Evolutionary conservation across 2,329 filamentous ascomycete species (phyloP).

Genomic region (Pestalotiopsis sp.): DNA sequence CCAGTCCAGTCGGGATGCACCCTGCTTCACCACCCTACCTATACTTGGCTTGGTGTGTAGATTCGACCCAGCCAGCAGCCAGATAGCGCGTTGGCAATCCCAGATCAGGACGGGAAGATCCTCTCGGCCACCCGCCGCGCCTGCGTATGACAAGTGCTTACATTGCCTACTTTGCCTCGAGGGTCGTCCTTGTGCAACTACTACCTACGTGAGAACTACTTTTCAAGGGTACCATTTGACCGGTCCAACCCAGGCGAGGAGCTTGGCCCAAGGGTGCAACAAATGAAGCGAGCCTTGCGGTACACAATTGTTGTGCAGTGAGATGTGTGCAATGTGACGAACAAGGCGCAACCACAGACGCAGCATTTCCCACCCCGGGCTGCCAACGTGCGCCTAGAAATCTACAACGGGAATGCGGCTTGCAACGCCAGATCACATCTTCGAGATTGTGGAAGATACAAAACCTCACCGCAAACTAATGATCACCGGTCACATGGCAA

Average conservation of each 20-base stretch:
- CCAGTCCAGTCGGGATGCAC: not conserved
- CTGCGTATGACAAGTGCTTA: constrained; percentile 2
- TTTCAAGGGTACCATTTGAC: not conserved
- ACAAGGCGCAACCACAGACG: not conserved
- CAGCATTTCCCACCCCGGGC: not conserved
- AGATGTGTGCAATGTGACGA: not conserved
- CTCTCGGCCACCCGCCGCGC: not conserved
- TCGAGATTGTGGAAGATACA: not conserved
- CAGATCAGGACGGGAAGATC: constrained; percentile 10
- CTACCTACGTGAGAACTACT: not conserved
- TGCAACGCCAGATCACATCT: not conserved
- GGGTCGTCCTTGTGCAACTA: not conserved
- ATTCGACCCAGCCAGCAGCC: not conserved
- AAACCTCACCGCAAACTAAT: not conserved
- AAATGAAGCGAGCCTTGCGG: not conserved
- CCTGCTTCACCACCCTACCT: not conserved
- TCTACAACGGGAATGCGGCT: not conserved
- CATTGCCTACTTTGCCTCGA: not conserved
- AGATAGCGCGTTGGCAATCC: not conserved
- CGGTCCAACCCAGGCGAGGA: not conserved
- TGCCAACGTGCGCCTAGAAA: not conserved
- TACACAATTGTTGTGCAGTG: not conserved
- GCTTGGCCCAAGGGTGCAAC: not conserved
- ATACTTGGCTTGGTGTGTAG: not conserved
- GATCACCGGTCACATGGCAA: not conserved